These are phyloP conservation scores for Botrytis fragariae DNA, from an alignment of 2,329 filamentous ascomycete species.

Conservation along the genomic window DNA sequence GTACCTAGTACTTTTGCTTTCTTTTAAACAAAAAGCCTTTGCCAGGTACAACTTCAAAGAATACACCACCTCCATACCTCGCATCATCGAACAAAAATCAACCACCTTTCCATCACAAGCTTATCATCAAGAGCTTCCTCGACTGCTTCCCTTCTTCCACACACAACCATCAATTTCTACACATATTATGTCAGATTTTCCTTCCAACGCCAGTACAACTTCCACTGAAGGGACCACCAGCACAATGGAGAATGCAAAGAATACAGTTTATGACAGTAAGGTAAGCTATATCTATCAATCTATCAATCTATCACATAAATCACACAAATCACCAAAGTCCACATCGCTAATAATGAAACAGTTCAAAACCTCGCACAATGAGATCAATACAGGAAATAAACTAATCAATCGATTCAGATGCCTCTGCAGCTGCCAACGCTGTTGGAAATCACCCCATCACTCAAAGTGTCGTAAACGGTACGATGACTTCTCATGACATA, in stretches of 20 bases:
- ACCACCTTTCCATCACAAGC: background rate
- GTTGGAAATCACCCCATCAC: conserved; percentile 38
- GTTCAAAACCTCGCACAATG: conserved; percentile 6
- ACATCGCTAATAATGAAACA: conserved; percentile 14
- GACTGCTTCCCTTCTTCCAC: background rate
- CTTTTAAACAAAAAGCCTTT: conserved; percentile 3
- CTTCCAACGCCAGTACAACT: conserved; percentile 14
- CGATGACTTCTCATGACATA: conserved; percentile 21
- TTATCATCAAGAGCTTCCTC: background rate
- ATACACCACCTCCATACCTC: background rate
- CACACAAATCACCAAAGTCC: background rate
- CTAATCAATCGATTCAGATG: conserved; percentile 33
- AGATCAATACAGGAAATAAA: background rate
- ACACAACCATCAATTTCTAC: background rate
- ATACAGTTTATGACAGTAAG: conserved; percentile 19
- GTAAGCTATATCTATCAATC: conserved; percentile 8
- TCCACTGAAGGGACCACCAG: conserved; percentile 7
- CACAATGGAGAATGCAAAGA: conserved; percentile 20
- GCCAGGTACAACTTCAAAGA: background rate
- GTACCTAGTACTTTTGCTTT: background rate
- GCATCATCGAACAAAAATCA: background rate
- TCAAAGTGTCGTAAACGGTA: conserved; percentile 37
- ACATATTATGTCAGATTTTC: conserved; percentile 16
- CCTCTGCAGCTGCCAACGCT: conserved; percentile 36
- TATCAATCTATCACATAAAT: too few relatives aligned